A percentile compares a stretch with the other conserved stretches of the same genome.
Conservation (phyloP, 1,284 basidiomycete species). For the Leccinum insolens region DNA sequence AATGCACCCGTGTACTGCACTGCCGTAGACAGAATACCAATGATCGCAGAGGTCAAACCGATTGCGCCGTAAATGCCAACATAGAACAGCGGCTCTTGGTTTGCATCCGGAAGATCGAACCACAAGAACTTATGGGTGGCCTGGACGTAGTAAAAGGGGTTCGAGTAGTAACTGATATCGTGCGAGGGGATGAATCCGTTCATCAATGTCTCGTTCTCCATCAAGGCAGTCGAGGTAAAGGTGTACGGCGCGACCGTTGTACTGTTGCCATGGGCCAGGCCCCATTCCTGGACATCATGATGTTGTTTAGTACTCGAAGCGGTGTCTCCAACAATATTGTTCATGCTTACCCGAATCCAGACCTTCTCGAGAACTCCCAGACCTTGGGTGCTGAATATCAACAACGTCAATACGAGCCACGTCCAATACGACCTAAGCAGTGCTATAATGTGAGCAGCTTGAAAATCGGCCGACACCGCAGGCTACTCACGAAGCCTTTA, state of each 20-base stretch:
- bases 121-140: slow-evolving; percentile 16
- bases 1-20: slow-evolving; percentile 53
- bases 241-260: slow-evolving; percentile 23
- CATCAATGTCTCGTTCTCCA: slow-evolving; percentile 36
- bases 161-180: slow-evolving; percentile 16
- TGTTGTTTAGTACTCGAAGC: not conserved
- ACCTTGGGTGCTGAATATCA: slow-evolving; percentile 38
- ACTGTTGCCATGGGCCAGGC: slow-evolving; percentile 41
- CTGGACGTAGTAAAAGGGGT: slow-evolving; percentile 20
- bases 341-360: slow-evolving; percentile 48
- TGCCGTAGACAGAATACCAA: slow-evolving; percentile 39
- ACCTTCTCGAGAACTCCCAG: slow-evolving; percentile 51
- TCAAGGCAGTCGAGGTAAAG: slow-evolving; percentile 27
- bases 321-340: not conserved
- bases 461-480: not conserved
- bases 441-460: not conserved
- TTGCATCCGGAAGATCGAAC: slow-evolving; percentile 43
- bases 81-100: slow-evolving; percentile 53
- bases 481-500: slow-evolving; percentile 51
- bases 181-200: slow-evolving; percentile 24
- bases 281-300: slow-evolving; percentile 42
- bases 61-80: slow-evolving; percentile 51
- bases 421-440: slow-evolving; percentile 50
- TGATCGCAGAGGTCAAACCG: slow-evolving; percentile 39
- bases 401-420: slow-evolving; percentile 42